These are phyloP conservation scores for Hibiscus syriacus DNA, from an alignment of 345 rosid genomes.

Conservation along the genomic window DNA sequence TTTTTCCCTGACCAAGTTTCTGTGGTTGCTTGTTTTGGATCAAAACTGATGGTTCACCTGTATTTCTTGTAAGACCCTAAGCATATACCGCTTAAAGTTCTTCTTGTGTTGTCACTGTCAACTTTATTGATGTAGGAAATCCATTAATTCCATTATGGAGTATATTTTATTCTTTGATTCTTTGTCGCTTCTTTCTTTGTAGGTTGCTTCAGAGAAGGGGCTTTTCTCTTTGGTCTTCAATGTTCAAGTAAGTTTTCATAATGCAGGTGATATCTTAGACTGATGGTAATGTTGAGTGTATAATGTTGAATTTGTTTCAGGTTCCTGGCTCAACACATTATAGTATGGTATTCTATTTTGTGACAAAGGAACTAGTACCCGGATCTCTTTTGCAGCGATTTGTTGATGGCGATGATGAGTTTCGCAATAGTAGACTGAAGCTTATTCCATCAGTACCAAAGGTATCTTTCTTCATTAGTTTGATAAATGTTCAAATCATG, in stretches of 20 bases:
- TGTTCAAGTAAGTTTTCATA: slow-evolving; percentile 59
- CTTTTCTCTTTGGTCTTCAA: slow-evolving; percentile 64
- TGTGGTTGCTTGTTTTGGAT: not conserved
- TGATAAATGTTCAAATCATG: not conserved
- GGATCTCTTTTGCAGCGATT: slow-evolving; percentile 91
- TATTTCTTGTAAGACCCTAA: not conserved
- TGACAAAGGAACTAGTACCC: slow-evolving; percentile 50
- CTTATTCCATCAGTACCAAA: slow-evolving; percentile 96
- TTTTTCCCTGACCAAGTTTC: not conserved
- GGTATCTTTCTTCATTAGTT: slow-evolving; percentile 31
- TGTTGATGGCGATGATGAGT: slow-evolving; percentile 97
- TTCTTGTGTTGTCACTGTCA: not conserved
- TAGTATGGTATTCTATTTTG: slow-evolving; percentile 95
- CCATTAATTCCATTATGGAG: not conserved
- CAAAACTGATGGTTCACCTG: not conserved
- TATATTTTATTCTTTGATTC: not conserved
- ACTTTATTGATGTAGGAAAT: not conserved
- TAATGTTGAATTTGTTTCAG: slow-evolving; percentile 27
- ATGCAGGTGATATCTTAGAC: not conserved
- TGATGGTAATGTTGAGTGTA: slow-evolving; percentile 2
- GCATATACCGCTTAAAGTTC: not conserved
- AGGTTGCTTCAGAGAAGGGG: slow-evolving; percentile 75
- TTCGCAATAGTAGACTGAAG: slow-evolving; percentile 91
- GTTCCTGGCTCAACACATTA: slow-evolving; percentile 96
- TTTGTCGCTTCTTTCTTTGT: slow-evolving; percentile 3